phyloP scores from a whole-genome alignment of 768 basidiomycete species.

The Tubosaeta brunneosetosa region DNA sequence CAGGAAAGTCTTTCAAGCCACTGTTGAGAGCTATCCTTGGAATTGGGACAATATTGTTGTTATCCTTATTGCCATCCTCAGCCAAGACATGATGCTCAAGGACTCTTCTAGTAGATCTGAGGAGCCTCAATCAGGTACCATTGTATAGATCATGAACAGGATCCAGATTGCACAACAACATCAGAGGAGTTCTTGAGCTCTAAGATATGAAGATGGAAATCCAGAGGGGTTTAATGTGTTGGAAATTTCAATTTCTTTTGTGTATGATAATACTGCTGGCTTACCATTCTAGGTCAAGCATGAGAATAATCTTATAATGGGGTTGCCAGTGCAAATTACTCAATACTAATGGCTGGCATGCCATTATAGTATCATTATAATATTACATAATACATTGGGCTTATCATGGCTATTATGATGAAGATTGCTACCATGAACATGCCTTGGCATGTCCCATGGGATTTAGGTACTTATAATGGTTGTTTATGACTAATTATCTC shows the following conservation, averaged over 20 bases:
- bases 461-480: too few species aligned
- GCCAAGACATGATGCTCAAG: constrained; percentile 23
- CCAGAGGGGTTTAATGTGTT: constrained; percentile 34
- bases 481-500: too few species aligned
- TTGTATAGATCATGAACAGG: constrained; percentile 36
- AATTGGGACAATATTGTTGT: constrained; percentile 24
- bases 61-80: background rate
- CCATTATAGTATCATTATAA: too few species aligned
- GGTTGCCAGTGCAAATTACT: too few species aligned
- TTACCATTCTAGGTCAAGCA: too few species aligned
- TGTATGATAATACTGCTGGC: too few species aligned
- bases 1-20: constrained; percentile 13
- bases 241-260: constrained; percentile 42
- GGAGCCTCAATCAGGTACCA: constrained; percentile 28
- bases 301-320: too few species aligned
- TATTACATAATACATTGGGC: too few species aligned
- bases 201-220: constrained; percentile 37
- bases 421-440: background rate
- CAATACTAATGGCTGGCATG: too few species aligned
- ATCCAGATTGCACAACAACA: constrained; percentile 42
- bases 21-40: constrained; percentile 25
- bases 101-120: constrained; percentile 18
- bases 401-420: too few species aligned
- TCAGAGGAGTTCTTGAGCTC: constrained; percentile 35
- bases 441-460: too few species aligned